Base-by-base conservation (phyloP, 2,329 filamentous ascomycete species). In the Xylariales sp. region DNA sequence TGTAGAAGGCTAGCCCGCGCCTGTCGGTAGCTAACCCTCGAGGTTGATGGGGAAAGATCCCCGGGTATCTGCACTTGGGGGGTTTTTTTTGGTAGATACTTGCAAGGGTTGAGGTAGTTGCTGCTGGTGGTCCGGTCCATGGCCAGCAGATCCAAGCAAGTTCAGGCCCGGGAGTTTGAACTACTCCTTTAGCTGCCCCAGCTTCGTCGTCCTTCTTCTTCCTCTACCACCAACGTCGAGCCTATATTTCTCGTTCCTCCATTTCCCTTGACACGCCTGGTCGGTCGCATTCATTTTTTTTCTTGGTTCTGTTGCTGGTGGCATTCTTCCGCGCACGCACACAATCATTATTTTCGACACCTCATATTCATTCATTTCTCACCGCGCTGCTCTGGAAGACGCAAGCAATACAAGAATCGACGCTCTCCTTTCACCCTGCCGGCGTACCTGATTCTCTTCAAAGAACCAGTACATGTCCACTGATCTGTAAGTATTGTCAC, bases 251-350 rank as follows among this genome's bases (percentile, higher is more conserved):
- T 31, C 28, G 23, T 38, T 20, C 31, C 37, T 40, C 37, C 38
- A n/a, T n/a, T n/a, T n/a, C n/a, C n/a, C n/a, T n/a, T n/a, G n/a
- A n/a, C n/a, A 37, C 37, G 41, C 44, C 42, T 41, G 40, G 42
- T n/a, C n/a, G n/a, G n/a, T 45, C 41, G 37, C 47, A 40, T 46
- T 38, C 42, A 37, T 49, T 50, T 41, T 48, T 41, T 47, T 53
- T 48, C 38, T 53, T 48, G 37, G 31, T 46, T 38, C 33, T 29
- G 40, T 49, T 41, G 34, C 40, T 47, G 41, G 44, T 36, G 33
- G 33, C 27, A 33, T 37, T 39, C 29, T 33, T 44, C 46, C 44
- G 25, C n/a, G 17, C 19, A 31, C 13, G 29, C 37, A 33, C 16
- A 40, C 33, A 40, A n/a, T n/a, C n/a, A n/a, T n/a, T n/a, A n/a